Percentiles rank a stretch among this genome's conserved stretches.
These are phyloP conservation scores for Fusarium guadeloupense DNA, from an alignment of 2,329 filamentous ascomycete species.

Conservation along the genomic window DNA sequence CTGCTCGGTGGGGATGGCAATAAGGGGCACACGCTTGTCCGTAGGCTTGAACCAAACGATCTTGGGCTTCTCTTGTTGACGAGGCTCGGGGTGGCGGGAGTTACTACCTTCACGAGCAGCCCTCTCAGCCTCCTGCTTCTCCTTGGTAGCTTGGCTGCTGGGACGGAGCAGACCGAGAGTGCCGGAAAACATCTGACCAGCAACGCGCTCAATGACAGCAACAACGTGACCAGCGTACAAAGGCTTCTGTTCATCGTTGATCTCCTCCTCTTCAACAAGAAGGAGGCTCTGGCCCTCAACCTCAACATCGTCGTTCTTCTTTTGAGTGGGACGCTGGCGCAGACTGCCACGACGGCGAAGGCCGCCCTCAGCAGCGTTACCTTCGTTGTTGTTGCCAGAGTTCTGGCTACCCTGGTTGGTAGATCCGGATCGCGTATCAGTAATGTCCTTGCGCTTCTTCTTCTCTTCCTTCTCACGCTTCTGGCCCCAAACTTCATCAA, in stretches of 20 bases:
- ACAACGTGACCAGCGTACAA: conserved; percentile 97
- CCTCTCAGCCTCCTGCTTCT: conserved; percentile 98
- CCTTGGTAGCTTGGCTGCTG: conserved; percentile 98
- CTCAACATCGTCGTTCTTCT: conserved; percentile 99
- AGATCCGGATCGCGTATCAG: conserved; percentile 83
- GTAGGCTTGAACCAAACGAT: conserved; percentile 99
- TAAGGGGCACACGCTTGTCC: conserved; percentile 96
- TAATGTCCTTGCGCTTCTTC: conserved; percentile 99
- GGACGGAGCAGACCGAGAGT: conserved; percentile 93
- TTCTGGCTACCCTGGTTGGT: conserved; percentile 76
- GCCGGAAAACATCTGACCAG: conserved; percentile 98
- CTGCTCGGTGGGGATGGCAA: conserved; percentile 98
- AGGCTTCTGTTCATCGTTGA: conserved; percentile 97
- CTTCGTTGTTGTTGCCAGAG: conserved; percentile 68
- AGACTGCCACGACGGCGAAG: conserved; percentile 93
- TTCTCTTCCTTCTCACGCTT: conserved; percentile 99
- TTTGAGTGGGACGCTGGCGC: conserved; percentile 95
- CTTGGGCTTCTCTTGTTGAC: conserved; percentile 93
- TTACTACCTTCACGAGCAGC: conserved; percentile 84
- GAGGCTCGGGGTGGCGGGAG: conserved; percentile 77
- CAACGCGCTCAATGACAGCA: conserved; percentile 94
- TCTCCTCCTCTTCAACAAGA: conserved; percentile 97
- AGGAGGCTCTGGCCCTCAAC: conserved; percentile 97
- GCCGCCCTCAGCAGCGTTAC: conserved; percentile 77
- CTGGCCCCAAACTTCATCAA: conserved; percentile 98